These are phyloP conservation scores for Sindora glabra DNA, from an alignment of 306 rosid genomes.

Conservation along the genomic window DNA sequence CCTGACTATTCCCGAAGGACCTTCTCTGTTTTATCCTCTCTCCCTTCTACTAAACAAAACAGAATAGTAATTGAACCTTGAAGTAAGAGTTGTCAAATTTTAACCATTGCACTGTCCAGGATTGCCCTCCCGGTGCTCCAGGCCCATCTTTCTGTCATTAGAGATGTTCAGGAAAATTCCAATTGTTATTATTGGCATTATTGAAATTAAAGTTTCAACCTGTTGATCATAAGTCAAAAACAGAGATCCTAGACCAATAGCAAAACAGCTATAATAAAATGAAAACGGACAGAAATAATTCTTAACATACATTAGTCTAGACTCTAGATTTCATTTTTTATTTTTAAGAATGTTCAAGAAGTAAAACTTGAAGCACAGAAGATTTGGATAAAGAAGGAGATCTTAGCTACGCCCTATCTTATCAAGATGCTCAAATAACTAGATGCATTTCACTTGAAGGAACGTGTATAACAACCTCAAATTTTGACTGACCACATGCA, in stretches of 20 bases:
- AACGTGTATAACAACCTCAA: too few relatives aligned
- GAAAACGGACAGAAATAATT: not conserved
- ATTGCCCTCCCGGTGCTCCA: conserved; percentile 98
- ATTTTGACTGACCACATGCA: too few relatives aligned
- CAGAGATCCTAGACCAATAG: not conserved
- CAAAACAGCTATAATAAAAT: not conserved
- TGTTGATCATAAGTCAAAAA: not conserved
- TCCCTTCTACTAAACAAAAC: not conserved
- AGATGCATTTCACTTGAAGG: not conserved
- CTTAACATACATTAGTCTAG: not conserved
- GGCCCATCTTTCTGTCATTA: conserved; percentile 85
- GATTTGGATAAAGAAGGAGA: not conserved
- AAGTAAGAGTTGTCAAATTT: conserved; percentile 95
- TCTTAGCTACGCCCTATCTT: not conserved
- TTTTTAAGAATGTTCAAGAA: too few relatives aligned
- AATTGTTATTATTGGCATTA: not conserved
- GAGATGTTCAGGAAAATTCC: conserved; percentile 16
- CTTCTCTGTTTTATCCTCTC: too few relatives aligned
- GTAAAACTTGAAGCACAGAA: not conserved
- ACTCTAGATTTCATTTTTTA: conserved; percentile 2
- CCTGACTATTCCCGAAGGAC: not conserved
- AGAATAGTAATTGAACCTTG: conserved; percentile 45
- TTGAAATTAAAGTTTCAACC: not conserved
- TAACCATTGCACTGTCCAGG: conserved; percentile 94
- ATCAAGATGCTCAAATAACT: not conserved